Conservation (phyloP, 192 early-diverging fungal species). For the Podila verticillata region DNA sequence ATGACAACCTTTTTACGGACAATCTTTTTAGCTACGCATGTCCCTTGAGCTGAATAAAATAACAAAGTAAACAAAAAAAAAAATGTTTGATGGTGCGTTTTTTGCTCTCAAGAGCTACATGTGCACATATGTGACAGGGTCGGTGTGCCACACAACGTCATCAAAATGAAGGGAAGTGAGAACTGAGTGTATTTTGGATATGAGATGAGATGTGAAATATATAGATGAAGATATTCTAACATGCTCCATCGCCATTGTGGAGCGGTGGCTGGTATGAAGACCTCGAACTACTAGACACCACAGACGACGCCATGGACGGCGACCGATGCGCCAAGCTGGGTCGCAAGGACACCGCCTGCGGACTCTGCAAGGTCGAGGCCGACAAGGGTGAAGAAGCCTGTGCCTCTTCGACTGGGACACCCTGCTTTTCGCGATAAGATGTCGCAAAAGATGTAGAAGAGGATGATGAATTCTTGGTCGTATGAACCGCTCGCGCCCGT, state of each 20-base stretch:
- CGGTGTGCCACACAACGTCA: neutral
- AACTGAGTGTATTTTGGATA: no score
- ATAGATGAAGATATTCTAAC: neutral
- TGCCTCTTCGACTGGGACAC: no score
- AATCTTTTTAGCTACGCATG: neutral
- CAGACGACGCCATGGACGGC: neutral
- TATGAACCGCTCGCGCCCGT: conserved; percentile 29
- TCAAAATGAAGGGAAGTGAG: neutral
- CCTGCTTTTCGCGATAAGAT: no score
- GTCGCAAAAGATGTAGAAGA: neutral
- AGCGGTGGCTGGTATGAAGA: conserved; percentile 16
- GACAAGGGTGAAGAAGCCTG: neutral
- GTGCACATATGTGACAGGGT: neutral
- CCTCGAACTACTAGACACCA: neutral
- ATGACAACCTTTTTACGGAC: neutral
- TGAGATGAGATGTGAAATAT: no score
- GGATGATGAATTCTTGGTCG: conserved; percentile 6
- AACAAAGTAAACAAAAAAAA: neutral
- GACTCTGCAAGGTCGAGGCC: no score
- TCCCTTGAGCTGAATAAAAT: no score
- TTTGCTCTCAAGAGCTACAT: neutral
- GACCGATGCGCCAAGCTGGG: no score
- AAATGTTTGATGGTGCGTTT: neutral
- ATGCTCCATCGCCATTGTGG: conserved; percentile 6
- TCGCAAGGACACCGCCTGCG: no score